phyloP scores from a whole-genome alignment of 2,329 filamentous ascomycete species.

The Whalleya microplaca region DNA sequence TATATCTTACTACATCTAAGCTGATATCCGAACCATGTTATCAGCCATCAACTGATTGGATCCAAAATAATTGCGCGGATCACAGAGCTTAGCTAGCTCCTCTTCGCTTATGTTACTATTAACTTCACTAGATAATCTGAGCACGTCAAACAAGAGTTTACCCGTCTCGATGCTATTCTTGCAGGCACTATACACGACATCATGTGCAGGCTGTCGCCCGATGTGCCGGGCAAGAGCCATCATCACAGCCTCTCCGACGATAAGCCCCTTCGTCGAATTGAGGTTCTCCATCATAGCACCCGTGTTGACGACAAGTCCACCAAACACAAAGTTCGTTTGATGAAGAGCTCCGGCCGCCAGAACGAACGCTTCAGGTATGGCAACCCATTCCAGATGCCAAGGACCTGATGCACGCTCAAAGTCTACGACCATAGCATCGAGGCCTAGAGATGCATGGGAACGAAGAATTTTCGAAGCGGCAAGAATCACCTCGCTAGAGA shows the following conservation, averaged over 20 bases:
- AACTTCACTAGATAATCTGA: conserved; percentile 35
- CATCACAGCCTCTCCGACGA: conserved; percentile 64
- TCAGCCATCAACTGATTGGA: conserved; percentile 36
- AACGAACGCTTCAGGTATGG: conserved; percentile 57
- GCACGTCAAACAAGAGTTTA: conserved; percentile 46
- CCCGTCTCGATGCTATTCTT: conserved; percentile 50
- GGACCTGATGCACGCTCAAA: conserved; percentile 61
- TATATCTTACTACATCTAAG: too few relatives aligned
- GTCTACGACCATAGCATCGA: conserved; percentile 61
- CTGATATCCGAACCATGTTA: conserved; percentile 6
- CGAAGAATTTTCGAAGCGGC: conserved; percentile 58
- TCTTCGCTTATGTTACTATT: conserved; percentile 41
- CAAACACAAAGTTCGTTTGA: conserved; percentile 57
- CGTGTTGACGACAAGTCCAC: conserved; percentile 54
- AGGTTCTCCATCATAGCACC: conserved; percentile 55
- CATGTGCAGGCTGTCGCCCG: conserved; percentile 57
- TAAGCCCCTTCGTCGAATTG: conserved; percentile 53
- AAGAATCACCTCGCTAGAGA: conserved; percentile 59
- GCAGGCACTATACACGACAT: conserved; percentile 60
- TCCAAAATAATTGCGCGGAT: conserved; percentile 48
- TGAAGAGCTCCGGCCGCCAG: conserved; percentile 54
- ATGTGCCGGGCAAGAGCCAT: conserved; percentile 59
- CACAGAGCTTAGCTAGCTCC: conserved; percentile 16
- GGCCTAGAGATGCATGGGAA: conserved; percentile 53
- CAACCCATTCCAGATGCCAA: conserved; percentile 63